Conservation (phyloP, 306 rosid species). For the Malus asiatica region DNA sequence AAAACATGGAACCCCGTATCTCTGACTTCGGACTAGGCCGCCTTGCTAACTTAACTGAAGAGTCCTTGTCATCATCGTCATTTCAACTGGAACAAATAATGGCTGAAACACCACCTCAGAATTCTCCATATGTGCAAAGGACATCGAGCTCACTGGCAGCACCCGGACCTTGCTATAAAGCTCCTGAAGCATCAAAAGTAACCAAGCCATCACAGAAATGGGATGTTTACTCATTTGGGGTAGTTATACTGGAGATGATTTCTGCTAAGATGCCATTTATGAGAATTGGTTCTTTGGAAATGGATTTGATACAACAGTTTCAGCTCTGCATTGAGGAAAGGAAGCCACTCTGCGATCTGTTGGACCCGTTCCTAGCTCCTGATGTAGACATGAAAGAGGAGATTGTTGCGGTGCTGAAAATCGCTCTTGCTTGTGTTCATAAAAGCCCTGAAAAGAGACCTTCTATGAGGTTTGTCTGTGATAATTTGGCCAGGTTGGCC, state of each 20-base stretch:
- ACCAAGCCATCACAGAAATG: constrained; percentile 94
- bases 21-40: constrained; percentile 84
- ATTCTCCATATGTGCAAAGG: neutral
- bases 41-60: constrained; percentile 80
- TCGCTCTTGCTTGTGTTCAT: constrained; percentile 76
- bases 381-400: constrained; percentile 73
- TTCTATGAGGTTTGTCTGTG: constrained; percentile 67
- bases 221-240: constrained; percentile 87
- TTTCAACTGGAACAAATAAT: constrained; percentile 53
- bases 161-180: constrained; percentile 51
- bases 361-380: constrained; percentile 56
- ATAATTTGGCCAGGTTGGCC: constrained; percentile 59
- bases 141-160: neutral
- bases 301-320: constrained; percentile 86
- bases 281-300: constrained; percentile 57
- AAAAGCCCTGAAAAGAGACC: constrained; percentile 78
- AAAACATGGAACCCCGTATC: constrained; percentile 63
- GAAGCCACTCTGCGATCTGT: constrained; percentile 66
- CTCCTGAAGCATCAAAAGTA: constrained; percentile 69
- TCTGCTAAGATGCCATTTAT: constrained; percentile 59
- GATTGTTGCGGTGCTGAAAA: constrained; percentile 67
- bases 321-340: constrained; percentile 80
- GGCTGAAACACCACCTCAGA: constrained; percentile 31
- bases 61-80: constrained; percentile 54
- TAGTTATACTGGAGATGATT: constrained; percentile 75